A percentile compares a stretch with the other conserved stretches of the same genome.
Evolutionary conservation across 176 grass and related monocot species (phyloP).

Genomic region (Oryza meyeriana): DNA sequence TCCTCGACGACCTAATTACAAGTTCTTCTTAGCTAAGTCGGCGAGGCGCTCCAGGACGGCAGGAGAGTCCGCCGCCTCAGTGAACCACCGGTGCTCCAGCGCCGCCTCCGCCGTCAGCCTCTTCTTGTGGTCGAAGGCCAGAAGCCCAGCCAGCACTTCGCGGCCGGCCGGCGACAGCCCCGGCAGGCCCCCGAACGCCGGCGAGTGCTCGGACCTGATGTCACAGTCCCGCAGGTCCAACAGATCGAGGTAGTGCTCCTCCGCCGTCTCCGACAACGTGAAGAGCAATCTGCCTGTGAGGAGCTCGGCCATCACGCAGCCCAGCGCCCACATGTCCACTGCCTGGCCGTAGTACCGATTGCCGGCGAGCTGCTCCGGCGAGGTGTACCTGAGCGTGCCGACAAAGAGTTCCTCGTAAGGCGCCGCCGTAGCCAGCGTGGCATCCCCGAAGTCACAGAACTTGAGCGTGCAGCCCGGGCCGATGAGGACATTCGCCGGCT

Average conservation of each 20-base stretch:
- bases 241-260: background rate
- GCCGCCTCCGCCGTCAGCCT: background rate
- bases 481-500: background rate
- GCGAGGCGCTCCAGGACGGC: no score
- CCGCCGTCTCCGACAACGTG: background rate
- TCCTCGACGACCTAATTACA: no score
- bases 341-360: background rate
- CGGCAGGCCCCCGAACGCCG: background rate
- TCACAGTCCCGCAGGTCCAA: background rate
- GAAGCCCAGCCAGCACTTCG: background rate
- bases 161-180: background rate
- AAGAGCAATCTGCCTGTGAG: background rate
- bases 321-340: background rate
- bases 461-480: background rate
- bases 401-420: background rate
- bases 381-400: background rate
- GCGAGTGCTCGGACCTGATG: background rate
- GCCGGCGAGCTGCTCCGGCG: background rate
- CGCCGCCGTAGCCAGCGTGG: background rate
- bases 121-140: background rate
- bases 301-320: background rate
- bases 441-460: background rate
- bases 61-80: background rate
- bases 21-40: no score
- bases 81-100: conserved; percentile 18